phyloP scores from a whole-genome alignment of 106 monocot species.

The Dioscorea zingiberensis region DNA sequence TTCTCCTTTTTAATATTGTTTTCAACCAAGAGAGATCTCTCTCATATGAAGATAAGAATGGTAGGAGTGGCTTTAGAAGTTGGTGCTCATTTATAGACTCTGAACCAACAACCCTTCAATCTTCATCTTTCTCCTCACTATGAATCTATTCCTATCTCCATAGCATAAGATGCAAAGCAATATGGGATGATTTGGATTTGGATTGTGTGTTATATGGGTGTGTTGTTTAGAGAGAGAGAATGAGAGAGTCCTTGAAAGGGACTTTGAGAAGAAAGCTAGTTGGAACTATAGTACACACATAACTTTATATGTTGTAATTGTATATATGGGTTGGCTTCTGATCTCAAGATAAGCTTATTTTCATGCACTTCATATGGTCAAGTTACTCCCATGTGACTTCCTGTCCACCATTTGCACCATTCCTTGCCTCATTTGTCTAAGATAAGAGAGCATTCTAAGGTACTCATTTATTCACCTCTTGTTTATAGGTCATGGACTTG shows the following conservation, averaged over 20 bases:
- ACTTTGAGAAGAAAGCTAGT: constrained; percentile 14
- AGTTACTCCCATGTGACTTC: constrained; percentile 7
- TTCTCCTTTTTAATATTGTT: background rate
- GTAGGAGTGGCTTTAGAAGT: background rate
- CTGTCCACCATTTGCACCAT: constrained; percentile 1
- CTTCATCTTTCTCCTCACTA: background rate
- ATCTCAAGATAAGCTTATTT: background rate
- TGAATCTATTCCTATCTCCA: constrained; percentile 1
- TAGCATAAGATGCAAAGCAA: constrained; percentile 12
- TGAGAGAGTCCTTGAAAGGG: background rate
- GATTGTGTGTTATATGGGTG: constrained; percentile 12
- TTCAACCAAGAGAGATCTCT: no score
- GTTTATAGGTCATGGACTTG: no score
- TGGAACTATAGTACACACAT: constrained; percentile 8
- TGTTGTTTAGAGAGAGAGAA: constrained; percentile 12
- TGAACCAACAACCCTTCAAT: background rate
- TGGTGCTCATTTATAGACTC: constrained; percentile 9
- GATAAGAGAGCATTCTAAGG: constrained; percentile 7
- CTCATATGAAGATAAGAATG: background rate
- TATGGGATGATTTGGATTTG: constrained; percentile 12
- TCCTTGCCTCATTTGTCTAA: no score
- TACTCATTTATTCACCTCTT: constrained; percentile 1
- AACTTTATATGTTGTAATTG: no score
- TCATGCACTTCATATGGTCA: background rate
- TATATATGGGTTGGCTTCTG: constrained; percentile 3